Evolutionary conservation across 495 filamentous ascomycete genomes (phyloP).

Genomic region (Amorphotheca resinae): DNA sequence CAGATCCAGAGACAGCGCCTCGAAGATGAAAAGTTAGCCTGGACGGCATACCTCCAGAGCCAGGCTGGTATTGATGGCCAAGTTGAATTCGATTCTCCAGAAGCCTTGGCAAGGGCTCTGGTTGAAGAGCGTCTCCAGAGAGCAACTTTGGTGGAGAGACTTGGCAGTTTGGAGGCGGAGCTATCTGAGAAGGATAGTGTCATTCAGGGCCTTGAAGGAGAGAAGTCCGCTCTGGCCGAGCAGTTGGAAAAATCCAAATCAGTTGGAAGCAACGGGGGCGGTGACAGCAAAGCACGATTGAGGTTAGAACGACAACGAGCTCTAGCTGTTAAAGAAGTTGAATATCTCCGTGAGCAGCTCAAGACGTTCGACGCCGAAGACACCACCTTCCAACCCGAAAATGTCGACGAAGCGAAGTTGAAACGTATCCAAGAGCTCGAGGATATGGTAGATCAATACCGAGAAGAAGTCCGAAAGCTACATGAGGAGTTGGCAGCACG

Average conservation of each 20-base stretch:
- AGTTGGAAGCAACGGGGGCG: slow-evolving; percentile 29
- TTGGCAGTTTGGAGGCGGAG: slow-evolving; percentile 71
- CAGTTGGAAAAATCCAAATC: slow-evolving; percentile 62
- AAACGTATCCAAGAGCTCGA: slow-evolving; percentile 74
- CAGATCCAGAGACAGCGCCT: slow-evolving; percentile 72
- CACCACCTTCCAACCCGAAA: slow-evolving; percentile 64
- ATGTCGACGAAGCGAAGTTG: slow-evolving; percentile 62
- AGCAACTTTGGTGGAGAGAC: slow-evolving; percentile 58
- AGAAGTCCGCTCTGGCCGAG: slow-evolving; percentile 43
- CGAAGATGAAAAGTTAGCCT: slow-evolving; percentile 77
- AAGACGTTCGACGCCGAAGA: slow-evolving; percentile 89
- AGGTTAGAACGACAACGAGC: slow-evolving; percentile 67
- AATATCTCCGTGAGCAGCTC: slow-evolving; percentile 83
- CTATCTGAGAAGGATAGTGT: slow-evolving; percentile 66
- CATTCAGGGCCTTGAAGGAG: slow-evolving; percentile 58
- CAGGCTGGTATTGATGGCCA: slow-evolving; percentile 40
- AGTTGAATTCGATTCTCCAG: slow-evolving; percentile 73
- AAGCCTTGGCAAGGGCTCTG: slow-evolving; percentile 74
- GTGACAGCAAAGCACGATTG: slow-evolving; percentile 50
- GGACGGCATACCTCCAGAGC: slow-evolving; percentile 74
- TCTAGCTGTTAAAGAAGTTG: slow-evolving; percentile 80
- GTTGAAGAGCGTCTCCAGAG: slow-evolving; percentile 72
- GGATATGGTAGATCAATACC: slow-evolving; percentile 74
- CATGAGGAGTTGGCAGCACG: slow-evolving; percentile 56
- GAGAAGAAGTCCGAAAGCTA: slow-evolving; percentile 63